These are phyloP conservation scores for Bolboschoenus planiculmis DNA, from an alignment of 176 grass and related monocot species.

Conservation along the genomic window DNA sequence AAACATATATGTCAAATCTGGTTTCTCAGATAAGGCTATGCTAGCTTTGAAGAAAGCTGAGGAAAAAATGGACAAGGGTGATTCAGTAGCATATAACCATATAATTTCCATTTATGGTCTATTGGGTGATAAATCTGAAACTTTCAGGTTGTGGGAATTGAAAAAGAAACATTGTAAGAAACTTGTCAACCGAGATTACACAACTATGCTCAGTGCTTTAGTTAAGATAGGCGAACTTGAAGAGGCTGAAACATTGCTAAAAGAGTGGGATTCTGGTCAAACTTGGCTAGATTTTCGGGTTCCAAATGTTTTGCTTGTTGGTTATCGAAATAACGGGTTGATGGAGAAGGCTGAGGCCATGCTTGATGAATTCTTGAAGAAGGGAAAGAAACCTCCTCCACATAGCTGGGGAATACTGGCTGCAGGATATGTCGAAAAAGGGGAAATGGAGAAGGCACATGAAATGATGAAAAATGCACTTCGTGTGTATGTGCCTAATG, in stretches of 20 bases:
- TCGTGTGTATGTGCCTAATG: slow-evolving; percentile 32
- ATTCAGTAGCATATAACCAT: slow-evolving; percentile 43
- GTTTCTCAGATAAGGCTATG: slow-evolving; percentile 40
- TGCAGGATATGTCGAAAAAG: slow-evolving; percentile 50
- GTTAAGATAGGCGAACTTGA: slow-evolving; percentile 43
- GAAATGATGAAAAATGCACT: slow-evolving; percentile 66
- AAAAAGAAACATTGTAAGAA: slow-evolving; percentile 64
- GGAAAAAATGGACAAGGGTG: slow-evolving; percentile 41
- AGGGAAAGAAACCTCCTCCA: slow-evolving; percentile 49
- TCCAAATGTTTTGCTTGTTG: slow-evolving; percentile 55
- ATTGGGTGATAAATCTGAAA: slow-evolving; percentile 51
- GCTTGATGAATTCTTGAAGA: slow-evolving; percentile 45
- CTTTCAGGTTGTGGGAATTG: slow-evolving; percentile 60
- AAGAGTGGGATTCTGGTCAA: slow-evolving; percentile 65
- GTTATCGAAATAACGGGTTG: slow-evolving; percentile 46
- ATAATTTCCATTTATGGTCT: slow-evolving; percentile 60
- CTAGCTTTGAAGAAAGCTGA: slow-evolving; percentile 69
- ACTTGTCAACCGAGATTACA: slow-evolving; percentile 57
- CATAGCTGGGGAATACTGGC: slow-evolving; percentile 67
- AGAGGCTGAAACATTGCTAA: slow-evolving; percentile 70
- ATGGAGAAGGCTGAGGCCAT: slow-evolving; percentile 57
- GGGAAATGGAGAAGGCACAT: slow-evolving; percentile 44
- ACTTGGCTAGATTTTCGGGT: slow-evolving; percentile 54
- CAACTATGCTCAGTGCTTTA: slow-evolving; percentile 50
- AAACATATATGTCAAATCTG: slow-evolving; percentile 63